Evolutionary conservation across 352 stramenopile genomes (phyloP), one percentile per base, ranked within the genome.

Genomic region (Elongisporangium senticosum): DNA sequence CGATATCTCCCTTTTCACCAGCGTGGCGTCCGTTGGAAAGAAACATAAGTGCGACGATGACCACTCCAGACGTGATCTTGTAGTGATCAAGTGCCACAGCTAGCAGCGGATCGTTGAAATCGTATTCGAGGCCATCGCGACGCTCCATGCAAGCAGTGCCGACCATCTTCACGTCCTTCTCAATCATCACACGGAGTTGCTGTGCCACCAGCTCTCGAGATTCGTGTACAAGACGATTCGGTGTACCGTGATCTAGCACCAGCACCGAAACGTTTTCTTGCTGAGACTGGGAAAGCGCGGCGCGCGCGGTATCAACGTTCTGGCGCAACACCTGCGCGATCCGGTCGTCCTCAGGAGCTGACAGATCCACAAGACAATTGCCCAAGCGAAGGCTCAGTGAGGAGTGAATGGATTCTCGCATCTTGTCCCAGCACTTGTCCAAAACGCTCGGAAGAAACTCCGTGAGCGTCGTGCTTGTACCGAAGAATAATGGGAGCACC

Each of bases 21-120:
- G 86, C 82, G 51, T 93, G 79, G 1, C 79, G 76, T 19, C 80
- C 86, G 26, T 87, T 79, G 0, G 84, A 90, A 26, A 94, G 71
- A 64, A 96, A 94, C 53, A 90, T 64, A 26, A 91, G 74, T 20
- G 84, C 77, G 19, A 90, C 61, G 6, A 96, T 69, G 7, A 96
- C 70, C 7, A 87, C 66, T 2, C 80, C 78, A 7, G 72, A 75
- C 3, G 64, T 71, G 53, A 93, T 80, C 6, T 65, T 65, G 64
- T 90, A 90, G 59, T 80, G 64, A 1, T 87, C 74, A 17, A 91
- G 64, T 5, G 82, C 80, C n/a, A 76, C 66, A 11, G 65, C 65
- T 8, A 96, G 60, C n/a, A 93, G 64, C 10, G 86, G 86, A 23
- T 93, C 82, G 55, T 93, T 93, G 39, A 92, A 96, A 56, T 90